Conservation (phyloP, 2,329 filamentous ascomycete species). For the Alternaria novae-zelandiae region DNA sequence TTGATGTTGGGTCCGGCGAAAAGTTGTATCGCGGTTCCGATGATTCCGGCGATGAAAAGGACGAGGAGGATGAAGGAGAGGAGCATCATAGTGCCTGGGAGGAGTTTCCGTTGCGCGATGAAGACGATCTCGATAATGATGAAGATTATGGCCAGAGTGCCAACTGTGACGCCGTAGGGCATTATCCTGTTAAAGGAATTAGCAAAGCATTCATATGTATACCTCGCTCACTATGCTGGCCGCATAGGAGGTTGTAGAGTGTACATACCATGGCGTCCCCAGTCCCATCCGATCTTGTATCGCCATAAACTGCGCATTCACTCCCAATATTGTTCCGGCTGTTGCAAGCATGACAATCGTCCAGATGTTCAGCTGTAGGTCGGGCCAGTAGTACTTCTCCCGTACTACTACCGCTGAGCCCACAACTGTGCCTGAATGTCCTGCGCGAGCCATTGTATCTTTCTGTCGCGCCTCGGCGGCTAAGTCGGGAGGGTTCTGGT, state of each 20-base stretch:
- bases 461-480: slow-evolving; percentile 1
- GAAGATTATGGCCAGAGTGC: slow-evolving; percentile 63
- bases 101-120: slow-evolving; percentile 61
- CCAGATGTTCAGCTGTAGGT: slow-evolving; percentile 70
- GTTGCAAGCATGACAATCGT: slow-evolving; percentile 66
- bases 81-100: slow-evolving; percentile 66
- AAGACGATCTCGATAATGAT: slow-evolving; percentile 65
- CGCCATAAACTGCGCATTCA: slow-evolving; percentile 66
- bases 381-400: slow-evolving; percentile 68
- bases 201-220: not conserved
- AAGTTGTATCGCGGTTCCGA: slow-evolving; percentile 68
- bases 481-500: not conserved
- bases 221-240: not conserved
- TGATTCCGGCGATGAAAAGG: slow-evolving; percentile 66
- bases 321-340: slow-evolving; percentile 63
- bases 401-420: slow-evolving; percentile 53
- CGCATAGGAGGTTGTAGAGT: not conserved
- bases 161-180: slow-evolving; percentile 67
- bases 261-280: slow-evolving; percentile 65
- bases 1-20: slow-evolving; percentile 65
- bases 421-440: slow-evolving; percentile 42
- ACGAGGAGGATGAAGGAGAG: slow-evolving; percentile 67
- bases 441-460: slow-evolving; percentile 44
- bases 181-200: slow-evolving; percentile 60
- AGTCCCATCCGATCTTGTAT: slow-evolving; percentile 63